Conservation (phyloP, 2,329 filamentous ascomycete genomes). For the Pezicula radicicola region DNA sequence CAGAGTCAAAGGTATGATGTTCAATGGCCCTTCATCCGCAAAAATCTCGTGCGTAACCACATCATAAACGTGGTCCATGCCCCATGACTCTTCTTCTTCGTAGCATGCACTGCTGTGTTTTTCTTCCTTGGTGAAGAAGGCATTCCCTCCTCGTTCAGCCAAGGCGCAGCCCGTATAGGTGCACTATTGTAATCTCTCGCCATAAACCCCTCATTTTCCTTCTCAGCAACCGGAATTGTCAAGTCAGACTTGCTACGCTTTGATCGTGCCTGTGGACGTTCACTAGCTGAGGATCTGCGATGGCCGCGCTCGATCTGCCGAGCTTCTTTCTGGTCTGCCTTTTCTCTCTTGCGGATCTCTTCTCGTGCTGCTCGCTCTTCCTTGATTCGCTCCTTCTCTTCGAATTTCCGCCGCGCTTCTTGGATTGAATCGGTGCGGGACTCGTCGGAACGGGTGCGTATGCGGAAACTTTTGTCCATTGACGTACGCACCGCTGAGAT, state of each 20-base stretch:
- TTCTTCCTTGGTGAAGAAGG: slow-evolving; percentile 2
- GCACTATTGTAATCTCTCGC: slow-evolving; percentile 17
- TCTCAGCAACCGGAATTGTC: slow-evolving; percentile 18
- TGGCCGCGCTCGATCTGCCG: slow-evolving; percentile 42
- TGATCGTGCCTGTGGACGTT: slow-evolving; percentile 34
- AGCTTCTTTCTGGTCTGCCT: slow-evolving; percentile 54
- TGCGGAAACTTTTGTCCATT: slow-evolving; percentile 55
- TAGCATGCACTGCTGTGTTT: slow-evolving; percentile 6
- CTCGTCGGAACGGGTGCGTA: slow-evolving; percentile 60
- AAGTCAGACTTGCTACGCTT: slow-evolving; percentile 33
- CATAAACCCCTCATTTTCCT: slow-evolving; percentile 13
- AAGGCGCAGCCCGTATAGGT: slow-evolving; percentile 5
- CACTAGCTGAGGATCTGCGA: slow-evolving; percentile 29
- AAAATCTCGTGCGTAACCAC: slow-evolving; percentile 58
- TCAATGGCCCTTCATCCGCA: slow-evolving; percentile 30
- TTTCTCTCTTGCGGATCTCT: slow-evolving; percentile 55
- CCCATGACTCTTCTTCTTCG: slow-evolving; percentile 57
- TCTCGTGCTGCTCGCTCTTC: slow-evolving; percentile 61
- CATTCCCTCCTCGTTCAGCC: slow-evolving; percentile 1
- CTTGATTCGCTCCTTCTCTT: slow-evolving; percentile 58
- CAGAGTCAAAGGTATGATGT: background rate
- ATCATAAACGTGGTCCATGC: slow-evolving; percentile 63
- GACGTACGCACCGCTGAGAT: slow-evolving; percentile 56
- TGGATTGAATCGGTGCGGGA: slow-evolving; percentile 56
- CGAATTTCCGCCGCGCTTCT: slow-evolving; percentile 59